Conservation (phyloP, 148 eudicot species). For the Rhododendron molle region DNA sequence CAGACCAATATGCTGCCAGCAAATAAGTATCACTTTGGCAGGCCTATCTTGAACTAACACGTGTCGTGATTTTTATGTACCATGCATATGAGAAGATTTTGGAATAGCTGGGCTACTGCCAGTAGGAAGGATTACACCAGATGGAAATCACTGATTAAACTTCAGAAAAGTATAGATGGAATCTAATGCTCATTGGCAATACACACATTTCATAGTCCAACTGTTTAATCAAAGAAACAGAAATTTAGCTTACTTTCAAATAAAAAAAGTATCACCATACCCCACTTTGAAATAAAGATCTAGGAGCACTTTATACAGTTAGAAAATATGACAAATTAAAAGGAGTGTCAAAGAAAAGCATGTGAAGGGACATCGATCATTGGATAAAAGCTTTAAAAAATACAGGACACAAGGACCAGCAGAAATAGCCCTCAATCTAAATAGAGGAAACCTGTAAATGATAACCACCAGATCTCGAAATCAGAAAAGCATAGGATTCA, state of each 20-base stretch:
- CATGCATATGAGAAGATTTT: neutral
- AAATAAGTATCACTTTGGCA: neutral
- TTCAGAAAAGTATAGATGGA: no score
- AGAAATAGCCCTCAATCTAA: neutral
- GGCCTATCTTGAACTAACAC: neutral
- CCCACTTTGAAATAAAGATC: neutral
- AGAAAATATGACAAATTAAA: neutral
- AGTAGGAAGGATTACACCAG: neutral
- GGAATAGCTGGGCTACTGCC: neutral
- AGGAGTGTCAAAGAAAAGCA: neutral
- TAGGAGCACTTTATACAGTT: neutral
- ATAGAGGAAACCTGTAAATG: neutral
- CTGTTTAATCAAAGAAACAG: neutral
- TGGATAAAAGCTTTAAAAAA: no score
- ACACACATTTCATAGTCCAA: no score
- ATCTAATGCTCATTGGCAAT: no score
- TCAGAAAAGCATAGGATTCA: neutral
- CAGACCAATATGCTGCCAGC: neutral
- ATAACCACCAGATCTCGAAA: neutral
- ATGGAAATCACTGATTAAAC: no score
- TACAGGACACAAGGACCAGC: no score
- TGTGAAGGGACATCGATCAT: neutral
- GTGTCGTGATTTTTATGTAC: neutral
- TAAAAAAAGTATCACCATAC: neutral
- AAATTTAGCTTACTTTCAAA: neutral